Evolutionary conservation across 768 basidiomycete species (phyloP).

Genomic region (Trametopsis cervina): DNA sequence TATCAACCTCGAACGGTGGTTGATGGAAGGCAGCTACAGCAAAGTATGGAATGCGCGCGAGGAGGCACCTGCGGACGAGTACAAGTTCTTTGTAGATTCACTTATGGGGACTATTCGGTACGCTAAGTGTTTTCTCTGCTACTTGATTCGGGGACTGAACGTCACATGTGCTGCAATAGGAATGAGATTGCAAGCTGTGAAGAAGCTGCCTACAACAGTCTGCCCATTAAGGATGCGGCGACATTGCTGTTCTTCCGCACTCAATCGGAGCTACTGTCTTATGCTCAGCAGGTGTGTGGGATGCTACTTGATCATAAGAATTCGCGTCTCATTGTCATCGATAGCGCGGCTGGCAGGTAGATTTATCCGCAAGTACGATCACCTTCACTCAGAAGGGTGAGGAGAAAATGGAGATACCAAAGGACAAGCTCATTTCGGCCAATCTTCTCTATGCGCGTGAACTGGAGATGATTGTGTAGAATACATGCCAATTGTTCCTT

Average conservation of each 20-base stretch:
- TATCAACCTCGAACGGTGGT: constrained; percentile 89
- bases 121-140: constrained; percentile 15
- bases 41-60: constrained; percentile 96
- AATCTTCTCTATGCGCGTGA: constrained; percentile 79
- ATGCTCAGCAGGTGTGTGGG: constrained; percentile 72
- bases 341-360: constrained; percentile 82
- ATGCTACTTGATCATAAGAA: too few species aligned
- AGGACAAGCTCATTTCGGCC: constrained; percentile 73
- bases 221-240: constrained; percentile 86
- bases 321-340: constrained; percentile 9
- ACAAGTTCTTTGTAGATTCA: constrained; percentile 90
- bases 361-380: constrained; percentile 62
- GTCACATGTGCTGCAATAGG: constrained; percentile 34
- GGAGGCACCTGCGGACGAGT: constrained; percentile 89
- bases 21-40: constrained; percentile 98
- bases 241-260: constrained; percentile 88
- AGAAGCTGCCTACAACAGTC: constrained; percentile 86
- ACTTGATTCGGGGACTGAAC: constrained; percentile 6
- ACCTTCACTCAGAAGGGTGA: constrained; percentile 77
- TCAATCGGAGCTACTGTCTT: constrained; percentile 73
- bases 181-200: constrained; percentile 98
- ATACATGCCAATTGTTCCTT: neutral
- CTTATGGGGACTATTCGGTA: constrained; percentile 93
- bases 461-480: constrained; percentile 84
- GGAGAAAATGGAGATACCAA: constrained; percentile 80